Conservation (phyloP, 164 flowering plant species). For the Stephania japonica region DNA sequence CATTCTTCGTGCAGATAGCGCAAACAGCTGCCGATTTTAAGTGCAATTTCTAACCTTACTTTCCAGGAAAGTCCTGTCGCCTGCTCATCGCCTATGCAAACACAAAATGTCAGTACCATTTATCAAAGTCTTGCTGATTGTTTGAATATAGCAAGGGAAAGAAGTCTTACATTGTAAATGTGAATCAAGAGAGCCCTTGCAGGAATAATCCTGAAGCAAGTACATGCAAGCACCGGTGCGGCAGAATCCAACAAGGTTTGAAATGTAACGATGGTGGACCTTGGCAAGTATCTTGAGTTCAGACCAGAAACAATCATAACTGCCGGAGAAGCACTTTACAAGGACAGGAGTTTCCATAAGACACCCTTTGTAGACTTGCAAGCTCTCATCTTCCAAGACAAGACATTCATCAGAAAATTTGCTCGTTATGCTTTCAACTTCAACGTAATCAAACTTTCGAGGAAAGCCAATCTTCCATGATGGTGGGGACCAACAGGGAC, state of each 20-base stretch:
- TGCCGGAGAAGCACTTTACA: conserved; percentile 22
- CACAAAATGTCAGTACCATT: not conserved
- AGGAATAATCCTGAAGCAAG: conserved; percentile 26
- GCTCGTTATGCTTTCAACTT: conserved; percentile 33
- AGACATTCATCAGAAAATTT: conserved; percentile 21
- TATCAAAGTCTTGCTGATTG: not conserved
- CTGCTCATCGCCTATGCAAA: conserved; percentile 24
- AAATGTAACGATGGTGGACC: conserved; percentile 36
- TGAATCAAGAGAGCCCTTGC: conserved; percentile 21
- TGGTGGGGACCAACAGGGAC: conserved; percentile 30
- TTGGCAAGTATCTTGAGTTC: conserved; percentile 29
- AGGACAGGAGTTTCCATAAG: conserved; percentile 27
- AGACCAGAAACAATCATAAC: conserved; percentile 26
- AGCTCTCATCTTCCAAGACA: conserved; percentile 8
- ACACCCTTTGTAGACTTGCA: conserved; percentile 26
- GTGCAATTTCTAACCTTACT: conserved; percentile 32
- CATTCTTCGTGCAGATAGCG: conserved; percentile 51
- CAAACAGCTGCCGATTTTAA: conserved; percentile 34
- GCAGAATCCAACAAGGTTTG: conserved; percentile 47
- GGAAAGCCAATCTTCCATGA: conserved; percentile 36
- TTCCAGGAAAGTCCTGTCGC: conserved; percentile 37
- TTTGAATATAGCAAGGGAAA: not conserved
- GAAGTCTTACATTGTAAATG: conserved; percentile 29
- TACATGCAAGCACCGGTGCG: conserved; percentile 21
- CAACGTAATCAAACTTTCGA: conserved; percentile 20